phyloP scores from a whole-genome alignment of 2,329 filamentous ascomycete species.

The Xylariomycetidae sp. region DNA sequence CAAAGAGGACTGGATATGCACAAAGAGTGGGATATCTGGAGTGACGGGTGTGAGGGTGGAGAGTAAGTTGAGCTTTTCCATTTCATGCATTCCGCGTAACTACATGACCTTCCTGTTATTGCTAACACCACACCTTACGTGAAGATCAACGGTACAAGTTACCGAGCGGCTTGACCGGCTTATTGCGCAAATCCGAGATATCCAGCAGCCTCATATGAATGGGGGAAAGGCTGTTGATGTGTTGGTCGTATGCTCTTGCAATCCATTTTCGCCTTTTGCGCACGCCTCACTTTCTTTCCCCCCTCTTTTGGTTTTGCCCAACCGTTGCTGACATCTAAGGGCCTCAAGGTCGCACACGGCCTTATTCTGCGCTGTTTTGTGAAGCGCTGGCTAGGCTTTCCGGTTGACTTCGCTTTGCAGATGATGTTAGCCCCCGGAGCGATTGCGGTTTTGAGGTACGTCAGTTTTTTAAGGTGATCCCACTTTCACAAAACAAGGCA shows the following conservation, averaged over 20 bases:
- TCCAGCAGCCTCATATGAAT: slow-evolving; percentile 35
- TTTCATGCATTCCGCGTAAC: slow-evolving; percentile 31
- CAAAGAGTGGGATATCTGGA: slow-evolving; percentile 40
- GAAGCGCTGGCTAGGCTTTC: slow-evolving; percentile 48
- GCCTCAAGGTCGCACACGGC: slow-evolving; percentile 27
- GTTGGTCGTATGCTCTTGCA: slow-evolving; percentile 31
- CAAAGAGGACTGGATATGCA: slow-evolving; percentile 38
- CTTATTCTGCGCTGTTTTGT: slow-evolving; percentile 52
- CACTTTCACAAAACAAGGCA: no score
- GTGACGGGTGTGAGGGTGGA: slow-evolving; percentile 6
- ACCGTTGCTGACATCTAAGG: no score
- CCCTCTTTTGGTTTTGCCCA: neutral
- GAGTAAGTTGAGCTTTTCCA: slow-evolving; percentile 28
- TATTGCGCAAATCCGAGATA: slow-evolving; percentile 42
- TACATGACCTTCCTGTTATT: slow-evolving; percentile 18
- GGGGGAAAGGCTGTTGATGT: slow-evolving; percentile 42
- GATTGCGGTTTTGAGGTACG: neutral
- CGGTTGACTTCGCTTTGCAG: slow-evolving; percentile 2
- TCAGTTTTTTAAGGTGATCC: neutral
- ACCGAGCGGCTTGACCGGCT: slow-evolving; percentile 42
- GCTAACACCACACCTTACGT: neutral
- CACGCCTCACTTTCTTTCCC: neutral
- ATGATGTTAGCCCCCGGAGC: neutral
- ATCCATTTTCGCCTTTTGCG: neutral
- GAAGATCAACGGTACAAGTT: slow-evolving; percentile 43